Conservation (phyloP, 768 basidiomycete species). For the Termitomyces bulborhizus region DNA sequence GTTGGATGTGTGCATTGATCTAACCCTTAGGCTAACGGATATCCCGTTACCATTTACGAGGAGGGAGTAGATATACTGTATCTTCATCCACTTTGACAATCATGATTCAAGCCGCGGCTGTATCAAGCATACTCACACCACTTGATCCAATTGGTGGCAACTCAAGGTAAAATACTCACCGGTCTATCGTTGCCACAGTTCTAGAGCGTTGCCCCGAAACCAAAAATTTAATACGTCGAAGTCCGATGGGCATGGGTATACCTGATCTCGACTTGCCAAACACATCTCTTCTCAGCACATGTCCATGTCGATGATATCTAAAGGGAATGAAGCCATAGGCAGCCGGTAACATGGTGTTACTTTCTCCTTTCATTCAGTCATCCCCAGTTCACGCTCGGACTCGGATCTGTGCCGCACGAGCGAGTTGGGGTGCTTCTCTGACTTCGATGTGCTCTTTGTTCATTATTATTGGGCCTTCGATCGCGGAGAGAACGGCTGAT, state of each 20-base stretch:
- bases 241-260: neutral
- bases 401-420: neutral
- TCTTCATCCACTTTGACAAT: no score
- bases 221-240: neutral
- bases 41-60: slow-evolving; percentile 28
- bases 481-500: neutral
- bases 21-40: slow-evolving; percentile 29
- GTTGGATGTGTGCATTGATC: slow-evolving; percentile 26
- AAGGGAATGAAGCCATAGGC: no score
- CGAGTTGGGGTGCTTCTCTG: neutral
- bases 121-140: no score
- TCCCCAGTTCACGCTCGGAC: no score
- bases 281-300: neutral
- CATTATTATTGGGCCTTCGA: neutral
- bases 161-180: no score
- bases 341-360: neutral
- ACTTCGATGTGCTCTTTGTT: neutral
- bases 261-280: neutral
- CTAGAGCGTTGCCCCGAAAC: neutral
- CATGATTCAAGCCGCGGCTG: neutral
- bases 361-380: no score
- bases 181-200: no score
- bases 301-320: no score
- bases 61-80: neutral
- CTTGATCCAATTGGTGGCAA: no score